Base-by-base conservation (phyloP, 2,329 filamentous ascomycete genomes). In the Hirsutella rhossiliensis region DNA sequence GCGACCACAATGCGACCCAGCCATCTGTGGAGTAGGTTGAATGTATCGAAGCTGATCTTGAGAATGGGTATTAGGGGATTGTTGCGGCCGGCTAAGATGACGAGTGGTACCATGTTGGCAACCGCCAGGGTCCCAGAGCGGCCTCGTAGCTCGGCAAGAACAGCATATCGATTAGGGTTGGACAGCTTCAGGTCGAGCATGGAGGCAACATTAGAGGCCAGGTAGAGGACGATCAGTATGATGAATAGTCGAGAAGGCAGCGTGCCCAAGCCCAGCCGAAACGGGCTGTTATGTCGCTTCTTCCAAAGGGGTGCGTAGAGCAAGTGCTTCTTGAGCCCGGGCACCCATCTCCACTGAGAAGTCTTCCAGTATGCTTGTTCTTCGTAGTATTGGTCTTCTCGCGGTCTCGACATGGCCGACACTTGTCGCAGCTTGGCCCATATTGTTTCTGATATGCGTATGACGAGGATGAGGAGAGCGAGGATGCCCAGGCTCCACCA, bases 21-120 rank as follows among this genome's bases (percentile, higher is more conserved):
- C 84, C 86, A 92, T 51, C 86, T 62, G 48, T 68, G 65, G 13
- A 68, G 55, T 12, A 68, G 78, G 61, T 97, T 97, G 72, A 92
- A 96, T 1, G 88, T 94, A 62, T 97, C 90, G 66, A 95, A 97
- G 62, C 85, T 90, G 60, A 97, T 82, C 53, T 82, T 78, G 45
- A 96, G 72, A 36, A 94, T 62, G 3, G 70, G 63, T 56, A 96
- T 96, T 41, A 96, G 71, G 11, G 87, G 87, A 65, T 96, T 97
- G 69, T 97, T 97, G 58, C 90, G 83, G 29, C 87, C 80, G 11
- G 88, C 88, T 45, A 97, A 76, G 51, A 97, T 75, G 55, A 96
- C 74, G 27, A 95, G 78, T 7, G 90, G 88, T 29, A 97, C 78
- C 77, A 97, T 84, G 66, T 95, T 97, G 54, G 94, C 75, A 12